Evolutionary conservation across 2,329 filamentous ascomycete genomes (phyloP), one percentile per base, ranked within the genome.

Genomic region (Endothia cerciana): DNA sequence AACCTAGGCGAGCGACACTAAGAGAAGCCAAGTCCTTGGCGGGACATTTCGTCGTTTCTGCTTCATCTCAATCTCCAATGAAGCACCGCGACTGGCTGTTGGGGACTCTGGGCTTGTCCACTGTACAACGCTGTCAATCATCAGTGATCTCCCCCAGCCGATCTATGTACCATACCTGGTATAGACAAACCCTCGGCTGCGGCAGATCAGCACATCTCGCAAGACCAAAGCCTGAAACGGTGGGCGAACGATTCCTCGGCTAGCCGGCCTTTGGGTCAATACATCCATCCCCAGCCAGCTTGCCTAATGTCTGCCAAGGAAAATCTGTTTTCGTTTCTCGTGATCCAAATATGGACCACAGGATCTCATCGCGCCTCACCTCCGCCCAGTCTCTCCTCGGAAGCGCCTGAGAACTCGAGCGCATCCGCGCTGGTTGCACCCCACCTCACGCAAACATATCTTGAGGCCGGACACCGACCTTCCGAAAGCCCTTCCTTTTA

Each of bases 41-140:
- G 51, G 51, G 45, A 47, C 64, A 49, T 15, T n/a, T 22, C 22
- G 19, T 51, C 4, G 65, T 65, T 62, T 60, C 55, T 68, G 22
- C 55, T 65, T 68, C 65, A 56, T 65, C 65, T 49, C 55, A 65
- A 63, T 38, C 15, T 15, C 6, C 25, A 22, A 30, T 28, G 1
- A 8, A 45, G 43, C 55, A 60, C 45, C 56, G 63, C 65, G 63
- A 65, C 63, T 62, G 59, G 63, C 41, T 63, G 17, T 36, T 58
- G 45, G 56, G 25, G n/a, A n/a, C n/a, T n/a, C 40, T 25, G 25
- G 40, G 40, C 57, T 36, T 36, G 22, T 22, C 17, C 17, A 36
- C 41, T 11, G 10, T 22, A 30, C 47, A 41, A 17, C 28, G 30
- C 49, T 25, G 13, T 28, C 47, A 36, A 19, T 30, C 38, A 19